Base-by-base conservation (phyloP, 2,329 filamentous ascomycete genomes). In the Exophiala sp. region DNA sequence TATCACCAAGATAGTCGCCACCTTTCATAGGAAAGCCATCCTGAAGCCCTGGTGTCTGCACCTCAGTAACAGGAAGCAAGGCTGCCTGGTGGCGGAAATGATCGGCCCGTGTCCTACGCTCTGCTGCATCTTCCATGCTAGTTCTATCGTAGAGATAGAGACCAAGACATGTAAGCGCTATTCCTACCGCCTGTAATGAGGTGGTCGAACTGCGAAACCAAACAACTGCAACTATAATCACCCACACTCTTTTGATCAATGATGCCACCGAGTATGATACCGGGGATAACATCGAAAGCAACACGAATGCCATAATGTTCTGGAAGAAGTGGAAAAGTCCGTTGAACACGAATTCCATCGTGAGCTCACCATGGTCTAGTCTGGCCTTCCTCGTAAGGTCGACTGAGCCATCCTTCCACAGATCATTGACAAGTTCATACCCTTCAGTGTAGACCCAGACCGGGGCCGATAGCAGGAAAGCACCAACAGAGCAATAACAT, bases 261-360 rank as follows among this genome's bases (percentile, higher is more conserved):
- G 88, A 95, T 34, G 94, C 94, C 35, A 99, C 92, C 0, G 90
- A 96, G 75, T 99, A 99, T 0, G 94, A 97, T 35, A 99, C 94
- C 0, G 94, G 94, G 0, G 91, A 95, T 10, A 97, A 88, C 76
- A 96, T 88, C 50, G 91, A 96, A 5, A 99, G 78, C 5, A 99
- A 79, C 18, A 96, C 78, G 68, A 99, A 99, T 0, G 94, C 94
- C 50, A 99, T 81, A 49, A 99, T 95, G 67, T 95, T 96, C 67
- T 99, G 94, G 12, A 84, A 89, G 70, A 97, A 99, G 72, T 99
- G 94, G 68, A 95, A 96, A 3, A 90, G 86, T 51, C 94, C 94
- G 70, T 99, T 99, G 79, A 99, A 97, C 47, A 97, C 70, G 69
- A 95, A 97, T 68, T 99, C 94, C n/a, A 95, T 66, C 1, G 78